phyloP scores from a whole-genome alignment of 2,329 filamentous ascomycete genomes.

The Fusarium citri region DNA sequence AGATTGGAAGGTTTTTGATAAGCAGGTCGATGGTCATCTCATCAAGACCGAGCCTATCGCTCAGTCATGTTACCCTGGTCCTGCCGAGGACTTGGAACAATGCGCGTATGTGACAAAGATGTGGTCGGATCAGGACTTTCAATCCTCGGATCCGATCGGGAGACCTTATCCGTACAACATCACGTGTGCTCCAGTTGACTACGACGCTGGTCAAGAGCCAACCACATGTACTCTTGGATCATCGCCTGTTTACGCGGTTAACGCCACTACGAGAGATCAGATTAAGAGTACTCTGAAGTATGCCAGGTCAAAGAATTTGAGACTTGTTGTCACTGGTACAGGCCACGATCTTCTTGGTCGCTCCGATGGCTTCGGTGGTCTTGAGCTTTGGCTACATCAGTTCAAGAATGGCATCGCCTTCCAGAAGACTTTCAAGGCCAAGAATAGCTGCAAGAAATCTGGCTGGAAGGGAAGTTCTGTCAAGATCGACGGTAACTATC shows the following conservation, averaged over 20 bases:
- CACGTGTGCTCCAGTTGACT: slow-evolving; percentile 30
- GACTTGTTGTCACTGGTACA: slow-evolving; percentile 27
- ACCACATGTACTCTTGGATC: slow-evolving; percentile 28
- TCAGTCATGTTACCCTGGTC: slow-evolving; percentile 31
- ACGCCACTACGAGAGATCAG: slow-evolving; percentile 16
- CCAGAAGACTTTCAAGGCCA: not conserved
- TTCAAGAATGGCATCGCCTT: slow-evolving; percentile 24
- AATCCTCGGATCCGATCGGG: slow-evolving; percentile 30
- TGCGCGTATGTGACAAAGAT: slow-evolving; percentile 32
- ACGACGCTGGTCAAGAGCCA: slow-evolving; percentile 15
- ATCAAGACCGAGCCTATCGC: slow-evolving; percentile 33
- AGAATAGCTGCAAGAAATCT: slow-evolving; percentile 7
- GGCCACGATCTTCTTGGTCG: slow-evolving; percentile 32
- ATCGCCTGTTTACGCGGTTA: slow-evolving; percentile 23
- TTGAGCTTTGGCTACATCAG: slow-evolving; percentile 31
- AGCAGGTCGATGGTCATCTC: slow-evolving; percentile 6
- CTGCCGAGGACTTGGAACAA: slow-evolving; percentile 13
- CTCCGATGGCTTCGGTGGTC: slow-evolving; percentile 27
- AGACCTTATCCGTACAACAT: slow-evolving; percentile 38
- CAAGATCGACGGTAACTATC: slow-evolving; percentile 27
- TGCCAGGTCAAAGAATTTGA: slow-evolving; percentile 8
- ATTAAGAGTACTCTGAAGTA: slow-evolving; percentile 11
- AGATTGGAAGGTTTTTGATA: slow-evolving; percentile 16
- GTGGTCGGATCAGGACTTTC: slow-evolving; percentile 37
- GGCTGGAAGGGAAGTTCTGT: slow-evolving; percentile 21